Conservation (phyloP, 495 filamentous ascomycete species). For the Amniculicola lignicola region DNA sequence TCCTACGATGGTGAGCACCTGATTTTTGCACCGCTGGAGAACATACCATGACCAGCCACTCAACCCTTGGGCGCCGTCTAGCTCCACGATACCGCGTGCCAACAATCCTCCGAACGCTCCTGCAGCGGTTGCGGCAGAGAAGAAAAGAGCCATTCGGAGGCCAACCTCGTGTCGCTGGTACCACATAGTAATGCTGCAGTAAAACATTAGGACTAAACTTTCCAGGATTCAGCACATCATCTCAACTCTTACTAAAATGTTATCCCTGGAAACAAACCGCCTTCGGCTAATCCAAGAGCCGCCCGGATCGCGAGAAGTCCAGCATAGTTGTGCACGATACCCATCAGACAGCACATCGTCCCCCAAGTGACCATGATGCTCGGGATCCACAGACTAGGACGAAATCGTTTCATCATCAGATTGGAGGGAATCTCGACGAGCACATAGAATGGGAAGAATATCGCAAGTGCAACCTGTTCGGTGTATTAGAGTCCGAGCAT, state of each 20-base stretch:
- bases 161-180: slow-evolving; percentile 34
- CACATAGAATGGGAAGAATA: slow-evolving; percentile 33
- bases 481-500: not conserved
- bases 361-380: slow-evolving; percentile 57
- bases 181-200: slow-evolving; percentile 34
- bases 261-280: slow-evolving; percentile 40
- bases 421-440: slow-evolving; percentile 31
- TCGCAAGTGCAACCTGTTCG: slow-evolving; percentile 25
- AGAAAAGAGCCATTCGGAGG: slow-evolving; percentile 37
- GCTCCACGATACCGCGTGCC: slow-evolving; percentile 32
- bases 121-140: slow-evolving; percentile 45
- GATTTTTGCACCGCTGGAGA: too few species aligned
- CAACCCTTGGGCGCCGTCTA: slow-evolving; percentile 26
- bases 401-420: slow-evolving; percentile 29
- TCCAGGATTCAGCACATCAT: not conserved
- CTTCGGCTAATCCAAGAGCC: slow-evolving; percentile 36
- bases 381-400: slow-evolving; percentile 52
- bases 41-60: slow-evolving; percentile 35
- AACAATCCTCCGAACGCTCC: slow-evolving; percentile 42
- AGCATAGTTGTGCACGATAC: slow-evolving; percentile 30
- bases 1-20: too few species aligned
- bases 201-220: not conserved
- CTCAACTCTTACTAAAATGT: slow-evolving; percentile 34
- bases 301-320: slow-evolving; percentile 35
- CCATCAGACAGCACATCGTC: slow-evolving; percentile 39